Evolutionary conservation across 2,329 filamentous ascomycete species (phyloP).

Genomic region (Elsinoe australis): DNA sequence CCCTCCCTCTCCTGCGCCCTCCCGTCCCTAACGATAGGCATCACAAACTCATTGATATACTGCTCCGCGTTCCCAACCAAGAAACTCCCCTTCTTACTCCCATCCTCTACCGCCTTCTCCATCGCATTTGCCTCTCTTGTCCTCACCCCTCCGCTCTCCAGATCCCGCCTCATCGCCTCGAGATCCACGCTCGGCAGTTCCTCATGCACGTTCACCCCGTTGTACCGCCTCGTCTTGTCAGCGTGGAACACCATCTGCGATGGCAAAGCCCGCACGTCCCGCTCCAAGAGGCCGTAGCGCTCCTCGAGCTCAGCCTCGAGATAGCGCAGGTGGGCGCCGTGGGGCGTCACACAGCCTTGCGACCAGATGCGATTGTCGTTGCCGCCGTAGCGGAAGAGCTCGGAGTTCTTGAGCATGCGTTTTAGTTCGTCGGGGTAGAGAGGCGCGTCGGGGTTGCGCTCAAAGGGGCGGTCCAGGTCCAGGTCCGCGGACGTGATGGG

Average conservation of each 20-base stretch:
- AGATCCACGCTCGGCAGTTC: slow-evolving; percentile 29
- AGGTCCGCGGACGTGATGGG: slow-evolving; percentile 19
- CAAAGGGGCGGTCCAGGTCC: slow-evolving; percentile 16
- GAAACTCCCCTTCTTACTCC: slow-evolving; percentile 31
- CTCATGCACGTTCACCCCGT: slow-evolving; percentile 20
- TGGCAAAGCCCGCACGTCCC: slow-evolving; percentile 40
- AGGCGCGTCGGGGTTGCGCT: slow-evolving; percentile 28
- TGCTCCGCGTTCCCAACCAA: slow-evolving; percentile 32
- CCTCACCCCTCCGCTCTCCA: slow-evolving; percentile 24
- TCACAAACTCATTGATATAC: slow-evolving; percentile 34
- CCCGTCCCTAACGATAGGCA: slow-evolving; percentile 24
- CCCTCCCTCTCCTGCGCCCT: slow-evolving; percentile 17
- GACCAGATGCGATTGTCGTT: slow-evolving; percentile 38
- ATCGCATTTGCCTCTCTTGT: slow-evolving; percentile 29
- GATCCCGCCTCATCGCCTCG: slow-evolving; percentile 26
- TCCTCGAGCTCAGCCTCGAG: slow-evolving; percentile 62
- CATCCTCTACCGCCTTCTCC: slow-evolving; percentile 35
- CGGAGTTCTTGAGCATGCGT: slow-evolving; percentile 50
- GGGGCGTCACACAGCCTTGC: slow-evolving; percentile 65
- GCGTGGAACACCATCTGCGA: slow-evolving; percentile 26
- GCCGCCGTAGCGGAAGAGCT: slow-evolving; percentile 38
- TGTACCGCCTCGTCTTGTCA: slow-evolving; percentile 26
- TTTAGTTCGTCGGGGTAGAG: slow-evolving; percentile 36
- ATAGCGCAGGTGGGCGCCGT: slow-evolving; percentile 68
- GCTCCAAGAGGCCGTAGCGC: slow-evolving; percentile 62